Percentiles rank a stretch among this genome's conserved stretches.
phyloP scores from a whole-genome alignment of 129 eudicot species.

The Chrysanthemum seticuspe region DNA sequence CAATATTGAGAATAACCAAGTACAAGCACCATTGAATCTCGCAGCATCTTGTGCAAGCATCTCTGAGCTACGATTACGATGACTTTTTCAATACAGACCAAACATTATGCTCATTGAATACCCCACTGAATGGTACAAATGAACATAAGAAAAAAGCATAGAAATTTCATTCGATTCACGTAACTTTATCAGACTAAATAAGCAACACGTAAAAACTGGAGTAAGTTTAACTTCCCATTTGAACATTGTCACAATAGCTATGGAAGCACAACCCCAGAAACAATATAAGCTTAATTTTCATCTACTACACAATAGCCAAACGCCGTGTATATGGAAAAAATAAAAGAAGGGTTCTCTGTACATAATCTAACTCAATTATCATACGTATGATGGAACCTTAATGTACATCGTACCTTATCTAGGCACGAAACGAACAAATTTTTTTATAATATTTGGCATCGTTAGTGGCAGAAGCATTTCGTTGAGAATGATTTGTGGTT shows the following conservation, averaged over 20 bases:
- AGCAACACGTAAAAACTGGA: constrained; percentile 3
- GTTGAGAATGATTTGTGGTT: not conserved
- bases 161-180: not conserved
- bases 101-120: no score
- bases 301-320: constrained; percentile 23
- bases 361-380: constrained; percentile 21
- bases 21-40: no score
- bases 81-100: no score
- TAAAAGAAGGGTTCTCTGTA: constrained; percentile 18
- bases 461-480: not conserved
- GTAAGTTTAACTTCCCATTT: constrained; percentile 7
- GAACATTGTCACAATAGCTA: constrained; percentile 4
- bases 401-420: constrained; percentile 5
- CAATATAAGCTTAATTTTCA: constrained; percentile 23
- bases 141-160: not conserved
- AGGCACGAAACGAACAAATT: not conserved
- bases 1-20: no score
- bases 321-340: constrained; percentile 12
- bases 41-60: no score
- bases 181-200: not conserved
- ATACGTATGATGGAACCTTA: constrained; percentile 11
- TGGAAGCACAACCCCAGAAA: constrained; percentile 20
- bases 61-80: no score
- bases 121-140: not conserved
- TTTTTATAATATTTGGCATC: not conserved